Evolutionary conservation across 805 yeast species (phyloP).

Genomic region (Ogataea thermomethanolica): DNA sequence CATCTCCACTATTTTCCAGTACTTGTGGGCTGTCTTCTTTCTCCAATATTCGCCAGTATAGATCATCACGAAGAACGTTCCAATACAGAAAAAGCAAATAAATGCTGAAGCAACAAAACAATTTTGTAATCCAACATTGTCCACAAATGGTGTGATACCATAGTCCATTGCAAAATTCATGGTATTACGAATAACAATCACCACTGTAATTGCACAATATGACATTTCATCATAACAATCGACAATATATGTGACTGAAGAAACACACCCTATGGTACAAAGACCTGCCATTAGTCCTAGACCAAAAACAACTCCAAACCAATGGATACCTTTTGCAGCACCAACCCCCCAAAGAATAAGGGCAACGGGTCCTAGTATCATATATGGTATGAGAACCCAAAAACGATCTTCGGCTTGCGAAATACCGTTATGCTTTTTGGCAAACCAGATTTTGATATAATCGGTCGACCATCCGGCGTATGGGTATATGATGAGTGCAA

Average conservation of each 20-base stretch:
- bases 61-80: constrained; percentile 41
- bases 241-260: constrained; percentile 51
- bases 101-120: constrained; percentile 56
- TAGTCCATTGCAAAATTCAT: constrained; percentile 59
- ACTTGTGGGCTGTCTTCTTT: constrained; percentile 30
- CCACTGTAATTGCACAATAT: constrained; percentile 51
- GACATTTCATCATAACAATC: constrained; percentile 55
- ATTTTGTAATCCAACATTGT: constrained; percentile 49
- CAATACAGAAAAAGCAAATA: constrained; percentile 45
- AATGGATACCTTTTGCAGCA: constrained; percentile 49
- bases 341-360: constrained; percentile 64
- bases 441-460: constrained; percentile 44
- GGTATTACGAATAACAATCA: constrained; percentile 54
- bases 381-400: constrained; percentile 46
- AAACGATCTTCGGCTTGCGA: constrained; percentile 57
- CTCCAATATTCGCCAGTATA: constrained; percentile 37
- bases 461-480: constrained; percentile 51
- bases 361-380: constrained; percentile 51
- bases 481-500: constrained; percentile 41
- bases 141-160: constrained; percentile 58
- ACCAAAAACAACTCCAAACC: constrained; percentile 54
- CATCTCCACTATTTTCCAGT: constrained; percentile 34
- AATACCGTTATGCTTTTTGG: constrained; percentile 47
- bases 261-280: constrained; percentile 49
- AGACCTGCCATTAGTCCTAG: constrained; percentile 55